A percentile compares a stretch with the other conserved stretches of the same genome.
These are phyloP conservation scores for Backusella tarrabulga DNA, from an alignment of 192 early-diverging fungal species.

Conservation along the genomic window DNA sequence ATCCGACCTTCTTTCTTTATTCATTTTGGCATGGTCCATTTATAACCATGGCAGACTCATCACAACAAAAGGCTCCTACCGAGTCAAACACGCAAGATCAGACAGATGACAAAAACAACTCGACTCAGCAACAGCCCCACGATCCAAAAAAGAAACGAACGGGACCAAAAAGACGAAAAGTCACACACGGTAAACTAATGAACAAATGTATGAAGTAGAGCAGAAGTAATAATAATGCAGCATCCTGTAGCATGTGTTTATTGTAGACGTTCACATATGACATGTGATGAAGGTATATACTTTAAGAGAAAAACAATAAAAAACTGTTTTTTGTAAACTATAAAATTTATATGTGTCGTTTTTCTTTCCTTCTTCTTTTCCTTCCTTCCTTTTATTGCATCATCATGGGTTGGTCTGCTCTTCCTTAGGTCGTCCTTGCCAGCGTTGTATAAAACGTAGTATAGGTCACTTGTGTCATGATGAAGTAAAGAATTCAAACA, in stretches of 20 bases:
- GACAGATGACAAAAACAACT: slow-evolving; percentile 1
- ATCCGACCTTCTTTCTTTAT: slow-evolving; percentile 4
- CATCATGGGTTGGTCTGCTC: no score
- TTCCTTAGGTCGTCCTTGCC: slow-evolving; percentile 81
- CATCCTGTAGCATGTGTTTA: slow-evolving; percentile 80
- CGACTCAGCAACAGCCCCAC: background rate
- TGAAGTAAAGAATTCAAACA: slow-evolving; percentile 59
- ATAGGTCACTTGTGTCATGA: slow-evolving; percentile 94
- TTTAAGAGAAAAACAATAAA: background rate
- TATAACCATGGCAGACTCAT: background rate
- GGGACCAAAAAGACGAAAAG: slow-evolving; percentile 60
- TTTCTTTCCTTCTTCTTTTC: background rate
- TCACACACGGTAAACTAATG: slow-evolving; percentile 54
- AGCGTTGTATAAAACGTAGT: slow-evolving; percentile 92
- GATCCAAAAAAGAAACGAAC: slow-evolving; percentile 60
- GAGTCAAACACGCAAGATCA: slow-evolving; percentile 1
- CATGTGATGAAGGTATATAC: slow-evolving; percentile 77
- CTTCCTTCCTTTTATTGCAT: background rate
- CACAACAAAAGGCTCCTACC: background rate
- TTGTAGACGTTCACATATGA: slow-evolving; percentile 96
- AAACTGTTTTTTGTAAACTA: background rate
- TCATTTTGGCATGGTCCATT: background rate
- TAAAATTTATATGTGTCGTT: background rate
- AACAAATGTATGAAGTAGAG: background rate
- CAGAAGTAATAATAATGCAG: background rate